Percentiles rank a stretch among this genome's conserved stretches.
These are phyloP conservation scores for Adiantum capillusveneris DNA, from an alignment of 75 land plant species.

Conservation along the genomic window DNA sequence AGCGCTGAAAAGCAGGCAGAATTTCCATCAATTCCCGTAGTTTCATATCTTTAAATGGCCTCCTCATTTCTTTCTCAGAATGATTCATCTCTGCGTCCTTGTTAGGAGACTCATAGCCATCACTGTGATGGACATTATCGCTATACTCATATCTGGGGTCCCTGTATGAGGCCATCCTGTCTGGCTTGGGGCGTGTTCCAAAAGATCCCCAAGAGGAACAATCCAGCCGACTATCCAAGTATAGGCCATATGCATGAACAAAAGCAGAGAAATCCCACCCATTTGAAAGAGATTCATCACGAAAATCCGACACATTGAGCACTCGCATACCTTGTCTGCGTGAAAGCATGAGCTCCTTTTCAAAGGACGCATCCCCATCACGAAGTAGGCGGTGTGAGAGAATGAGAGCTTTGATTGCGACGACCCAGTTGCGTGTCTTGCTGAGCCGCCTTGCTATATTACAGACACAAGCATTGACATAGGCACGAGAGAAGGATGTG, in stretches of 20 bases:
- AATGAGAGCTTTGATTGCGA: conserved; percentile 49
- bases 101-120: conserved; percentile 14
- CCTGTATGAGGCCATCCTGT: conserved; percentile 6
- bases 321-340: conserved; percentile 30
- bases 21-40: not conserved
- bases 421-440: conserved; percentile 42
- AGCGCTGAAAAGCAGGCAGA: conserved; percentile 22
- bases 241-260: conserved; percentile 32
- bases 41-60: not conserved
- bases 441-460: conserved; percentile 26
- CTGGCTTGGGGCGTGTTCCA: too few relatives aligned
- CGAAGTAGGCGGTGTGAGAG: conserved; percentile 45
- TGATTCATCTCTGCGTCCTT: conserved; percentile 11
- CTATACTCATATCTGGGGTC: too few relatives aligned
- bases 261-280: conserved; percentile 40
- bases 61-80: not conserved
- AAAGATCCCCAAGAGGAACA: conserved; percentile 13
- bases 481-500: conserved; percentile 26
- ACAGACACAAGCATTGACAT: conserved; percentile 26
- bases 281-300: conserved; percentile 19
- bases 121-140: too few relatives aligned
- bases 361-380: conserved; percentile 21
- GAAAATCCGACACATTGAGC: conserved; percentile 30
- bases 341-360: conserved; percentile 39
- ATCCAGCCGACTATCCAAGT: conserved; percentile 44